Percentiles rank a stretch among this genome's conserved stretches.
These are phyloP conservation scores for Diutina siamensis DNA, from an alignment of 1,139 yeast species.

Conservation along the genomic window DNA sequence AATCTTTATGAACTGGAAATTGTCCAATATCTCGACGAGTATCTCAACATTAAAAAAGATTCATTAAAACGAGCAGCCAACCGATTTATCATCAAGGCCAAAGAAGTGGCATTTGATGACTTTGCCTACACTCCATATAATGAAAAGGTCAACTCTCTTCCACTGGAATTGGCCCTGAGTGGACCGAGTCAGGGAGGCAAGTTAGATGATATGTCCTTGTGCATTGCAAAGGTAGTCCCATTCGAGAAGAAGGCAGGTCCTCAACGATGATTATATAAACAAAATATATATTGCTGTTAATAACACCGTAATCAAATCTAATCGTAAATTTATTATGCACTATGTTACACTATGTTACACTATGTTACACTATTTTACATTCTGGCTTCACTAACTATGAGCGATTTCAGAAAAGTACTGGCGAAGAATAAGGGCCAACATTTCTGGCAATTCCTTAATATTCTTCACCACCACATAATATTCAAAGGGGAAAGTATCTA, in stretches of 20 bases:
- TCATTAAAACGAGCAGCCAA: constrained; percentile 29
- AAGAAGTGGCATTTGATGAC: constrained; percentile 42
- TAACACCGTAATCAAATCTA: not conserved
- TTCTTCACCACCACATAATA: constrained; percentile 89
- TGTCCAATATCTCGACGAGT: constrained; percentile 23
- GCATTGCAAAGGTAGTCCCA: constrained; percentile 32
- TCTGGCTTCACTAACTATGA: not conserved
- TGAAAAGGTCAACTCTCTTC: constrained; percentile 37
- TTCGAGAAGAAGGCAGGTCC: constrained; percentile 3
- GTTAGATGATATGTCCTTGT: constrained; percentile 43
- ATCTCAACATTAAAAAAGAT: constrained; percentile 17
- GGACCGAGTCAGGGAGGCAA: constrained; percentile 41
- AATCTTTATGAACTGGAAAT: constrained; percentile 41
- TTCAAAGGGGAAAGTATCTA: constrained; percentile 94
- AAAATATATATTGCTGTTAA: not conserved
- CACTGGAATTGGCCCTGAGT: constrained; percentile 18
- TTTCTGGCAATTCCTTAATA: constrained; percentile 81
- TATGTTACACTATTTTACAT: constrained; percentile 1
- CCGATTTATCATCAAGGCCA: constrained; percentile 30
- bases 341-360: not conserved
- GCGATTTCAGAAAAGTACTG: constrained; percentile 73
- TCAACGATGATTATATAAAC: not conserved
- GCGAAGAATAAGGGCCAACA: constrained; percentile 78
- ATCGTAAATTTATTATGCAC: not conserved
- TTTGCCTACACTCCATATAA: constrained; percentile 45